phyloP scores from a whole-genome alignment of 2,329 filamentous ascomycete genomes.

The Coniochaeta sp. region DNA sequence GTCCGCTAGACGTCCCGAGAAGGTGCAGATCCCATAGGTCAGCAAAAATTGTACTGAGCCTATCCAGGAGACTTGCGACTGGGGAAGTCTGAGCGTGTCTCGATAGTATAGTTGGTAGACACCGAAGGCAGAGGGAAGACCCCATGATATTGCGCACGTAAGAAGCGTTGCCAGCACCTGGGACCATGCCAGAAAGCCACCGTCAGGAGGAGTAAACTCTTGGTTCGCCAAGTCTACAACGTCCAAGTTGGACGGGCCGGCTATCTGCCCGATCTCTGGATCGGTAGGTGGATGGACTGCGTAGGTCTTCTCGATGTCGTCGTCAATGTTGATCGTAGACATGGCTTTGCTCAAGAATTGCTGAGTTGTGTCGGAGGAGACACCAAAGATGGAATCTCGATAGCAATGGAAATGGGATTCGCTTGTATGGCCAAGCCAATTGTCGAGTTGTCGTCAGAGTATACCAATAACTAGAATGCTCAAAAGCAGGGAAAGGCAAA shows the following conservation, averaged over 20 bases:
- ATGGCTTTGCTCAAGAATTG: neutral
- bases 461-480: no score
- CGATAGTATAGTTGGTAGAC: conserved; percentile 33
- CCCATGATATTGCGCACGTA: conserved; percentile 30
- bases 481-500: no score
- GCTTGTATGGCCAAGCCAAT: no score
- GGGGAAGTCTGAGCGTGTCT: conserved; percentile 18
- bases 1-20: conserved; percentile 34
- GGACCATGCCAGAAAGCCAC: conserved; percentile 27
- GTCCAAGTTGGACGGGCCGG: neutral
- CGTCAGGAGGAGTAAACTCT: conserved; percentile 24
- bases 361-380: neutral
- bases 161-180: conserved; percentile 30
- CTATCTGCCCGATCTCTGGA: neutral
- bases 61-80: conserved; percentile 39
- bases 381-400: neutral
- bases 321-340: neutral
- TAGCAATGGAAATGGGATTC: no score
- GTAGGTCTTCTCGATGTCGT: neutral
- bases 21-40: conserved; percentile 29
- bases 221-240: neutral
- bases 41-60: conserved; percentile 39
- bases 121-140: conserved; percentile 28
- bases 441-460: no score
- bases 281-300: neutral